These are phyloP conservation scores for Chenopodium quinoa DNA, from an alignment of 148 eudicot genomes.

Conservation along the genomic window DNA sequence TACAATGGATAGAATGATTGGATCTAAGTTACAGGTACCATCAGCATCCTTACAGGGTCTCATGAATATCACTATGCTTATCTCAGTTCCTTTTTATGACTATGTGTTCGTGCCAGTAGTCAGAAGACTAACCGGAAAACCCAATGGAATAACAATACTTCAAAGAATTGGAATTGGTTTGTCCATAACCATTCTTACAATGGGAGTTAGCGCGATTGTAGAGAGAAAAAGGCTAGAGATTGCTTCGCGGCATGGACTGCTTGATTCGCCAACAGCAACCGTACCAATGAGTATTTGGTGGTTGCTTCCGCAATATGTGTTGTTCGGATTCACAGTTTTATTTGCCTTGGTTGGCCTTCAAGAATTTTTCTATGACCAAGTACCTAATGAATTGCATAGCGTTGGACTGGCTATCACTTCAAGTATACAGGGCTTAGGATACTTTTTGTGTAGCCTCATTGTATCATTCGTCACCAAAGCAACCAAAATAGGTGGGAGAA, in stretches of 20 bases:
- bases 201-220: neutral
- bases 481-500: constrained; percentile 28
- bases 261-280: neutral
- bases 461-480: neutral
- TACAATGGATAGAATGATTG: neutral
- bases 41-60: neutral
- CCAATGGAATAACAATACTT: neutral
- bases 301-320: neutral
- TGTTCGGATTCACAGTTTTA: neutral
- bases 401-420: neutral
- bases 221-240: neutral
- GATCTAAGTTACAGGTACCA: neutral
- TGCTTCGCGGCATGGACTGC: neutral
- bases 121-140: neutral
- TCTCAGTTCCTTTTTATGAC: neutral
- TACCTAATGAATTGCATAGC: neutral
- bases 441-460: neutral
- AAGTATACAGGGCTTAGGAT: neutral
- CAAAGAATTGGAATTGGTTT: neutral
- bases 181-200: neutral
- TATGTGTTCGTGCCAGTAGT: neutral
- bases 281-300: neutral
- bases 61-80: neutral
- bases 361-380: neutral
- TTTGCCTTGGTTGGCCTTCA: neutral